A percentile compares a stretch with the other conserved stretches of the same genome.
Evolutionary conservation across 1,139 yeast species (phyloP).

Genomic region (Candida dubliniensis): DNA sequence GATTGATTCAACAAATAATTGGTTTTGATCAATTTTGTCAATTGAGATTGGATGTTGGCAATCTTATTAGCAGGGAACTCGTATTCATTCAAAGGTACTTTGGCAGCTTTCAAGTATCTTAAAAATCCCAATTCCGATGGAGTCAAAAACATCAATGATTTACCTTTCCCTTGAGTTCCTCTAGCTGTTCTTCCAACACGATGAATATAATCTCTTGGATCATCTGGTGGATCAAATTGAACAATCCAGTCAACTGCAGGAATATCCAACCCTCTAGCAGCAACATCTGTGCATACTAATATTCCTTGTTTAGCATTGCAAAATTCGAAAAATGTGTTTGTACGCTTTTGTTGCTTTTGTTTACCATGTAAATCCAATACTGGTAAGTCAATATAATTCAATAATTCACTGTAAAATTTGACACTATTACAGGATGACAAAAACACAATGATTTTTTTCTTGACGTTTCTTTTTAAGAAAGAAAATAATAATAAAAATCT

Average conservation of each 20-base stretch:
- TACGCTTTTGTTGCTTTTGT: constrained; percentile 97
- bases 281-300: constrained; percentile 93
- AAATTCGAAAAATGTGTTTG: constrained; percentile 96
- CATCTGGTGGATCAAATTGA: constrained; percentile 98
- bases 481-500: constrained; percentile 87
- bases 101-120: constrained; percentile 92
- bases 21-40: constrained; percentile 85
- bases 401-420: constrained; percentile 88
- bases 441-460: constrained; percentile 89
- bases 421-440: constrained; percentile 96
- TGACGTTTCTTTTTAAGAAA: constrained; percentile 84
- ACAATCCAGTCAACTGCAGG: constrained; percentile 98
- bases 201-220: constrained; percentile 96
- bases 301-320: constrained; percentile 96
- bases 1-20: constrained; percentile 93
- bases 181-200: constrained; percentile 98
- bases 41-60: constrained; percentile 92
- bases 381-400: constrained; percentile 93
- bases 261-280: constrained; percentile 96
- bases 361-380: constrained; percentile 96
- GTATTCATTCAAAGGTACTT: constrained; percentile 94
- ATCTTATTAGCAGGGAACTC: constrained; percentile 93
- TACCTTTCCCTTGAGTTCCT: constrained; percentile 89
- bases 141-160: constrained; percentile 88
- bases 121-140: constrained; percentile 94